phyloP scores from a whole-genome alignment of 2,329 filamentous ascomycete genomes.

The Penicillium sumatraense region DNA sequence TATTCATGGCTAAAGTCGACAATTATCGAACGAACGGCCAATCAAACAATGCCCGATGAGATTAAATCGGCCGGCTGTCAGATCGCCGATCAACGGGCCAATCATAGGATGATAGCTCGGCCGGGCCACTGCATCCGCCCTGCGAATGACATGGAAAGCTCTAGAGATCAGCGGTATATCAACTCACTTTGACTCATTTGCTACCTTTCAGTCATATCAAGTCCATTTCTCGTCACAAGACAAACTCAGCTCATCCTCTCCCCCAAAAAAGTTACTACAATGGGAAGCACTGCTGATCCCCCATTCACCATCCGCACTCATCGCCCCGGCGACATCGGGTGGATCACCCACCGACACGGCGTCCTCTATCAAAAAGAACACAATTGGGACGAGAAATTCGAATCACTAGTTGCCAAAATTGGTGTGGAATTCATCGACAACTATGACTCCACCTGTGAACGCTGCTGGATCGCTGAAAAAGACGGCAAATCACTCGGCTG shows the following conservation, averaged over 20 bases:
- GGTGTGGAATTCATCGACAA: constrained; percentile 26
- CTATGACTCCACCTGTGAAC: constrained; percentile 24
- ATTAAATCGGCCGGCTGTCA: not conserved
- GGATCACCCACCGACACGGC: constrained; percentile 29
- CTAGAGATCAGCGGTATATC: not conserved
- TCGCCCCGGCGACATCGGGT: constrained; percentile 28
- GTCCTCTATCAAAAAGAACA: constrained; percentile 27
- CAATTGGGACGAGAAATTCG: constrained; percentile 26
- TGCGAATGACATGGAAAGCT: constrained; percentile 5
- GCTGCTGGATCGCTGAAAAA: constrained; percentile 32
- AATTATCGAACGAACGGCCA: not conserved
- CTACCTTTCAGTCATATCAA: not conserved
- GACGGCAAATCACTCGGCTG: constrained; percentile 25
- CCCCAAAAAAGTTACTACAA: not conserved
- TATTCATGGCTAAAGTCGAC: not conserved
- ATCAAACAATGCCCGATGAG: not conserved
- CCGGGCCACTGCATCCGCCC: not conserved
- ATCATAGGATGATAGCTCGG: not conserved
- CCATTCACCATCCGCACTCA: constrained; percentile 23
- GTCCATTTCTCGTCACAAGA: not conserved
- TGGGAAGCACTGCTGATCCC: constrained; percentile 1
- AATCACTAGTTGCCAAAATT: constrained; percentile 23
- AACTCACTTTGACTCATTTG: not conserved
- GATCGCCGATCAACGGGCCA: not conserved
- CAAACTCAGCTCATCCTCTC: not conserved